Evolutionary conservation across 176 grass and related monocot genomes (phyloP).

Genomic region (Rhynchospora tenuis): DNA sequence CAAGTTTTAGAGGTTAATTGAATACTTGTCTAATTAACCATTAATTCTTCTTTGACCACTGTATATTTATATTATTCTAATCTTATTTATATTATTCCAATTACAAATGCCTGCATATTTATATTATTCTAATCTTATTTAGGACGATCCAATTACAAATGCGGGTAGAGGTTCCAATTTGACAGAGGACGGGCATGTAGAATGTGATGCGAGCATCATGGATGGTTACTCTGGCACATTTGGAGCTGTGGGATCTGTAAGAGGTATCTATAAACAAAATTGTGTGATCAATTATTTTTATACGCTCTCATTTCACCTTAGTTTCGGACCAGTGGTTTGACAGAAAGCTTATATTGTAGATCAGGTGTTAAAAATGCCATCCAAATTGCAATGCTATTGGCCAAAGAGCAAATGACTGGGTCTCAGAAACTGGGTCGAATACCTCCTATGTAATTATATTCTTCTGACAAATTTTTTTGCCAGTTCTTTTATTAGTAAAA

Average conservation of each 20-base stretch:
- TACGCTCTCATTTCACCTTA: not conserved
- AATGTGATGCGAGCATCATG: conserved; percentile 98
- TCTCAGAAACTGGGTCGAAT: conserved; percentile 79
- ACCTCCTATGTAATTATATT: conserved; percentile 83
- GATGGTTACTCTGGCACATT: conserved; percentile 72
- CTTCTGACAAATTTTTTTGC: not conserved
- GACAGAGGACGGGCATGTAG: conserved; percentile 73
- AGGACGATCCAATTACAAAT: conserved; percentile 92
- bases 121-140: not conserved
- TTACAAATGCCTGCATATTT: conserved; percentile 42
- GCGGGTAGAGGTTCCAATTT: conserved; percentile 88
- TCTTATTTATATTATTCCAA: conserved; percentile 60
- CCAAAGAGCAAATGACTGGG: conserved; percentile 69
- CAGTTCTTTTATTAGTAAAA: not conserved
- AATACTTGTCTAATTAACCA: not conserved
- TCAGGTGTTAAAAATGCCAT: conserved; percentile 91
- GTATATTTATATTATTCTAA: not conserved
- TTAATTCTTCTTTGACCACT: not conserved
- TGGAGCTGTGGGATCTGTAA: conserved; percentile 83
- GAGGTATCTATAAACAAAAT: conserved; percentile 45
- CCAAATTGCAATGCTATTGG: conserved; percentile 56
- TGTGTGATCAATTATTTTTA: not conserved
- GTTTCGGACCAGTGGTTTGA: not conserved
- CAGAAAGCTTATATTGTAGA: conserved; percentile 41
- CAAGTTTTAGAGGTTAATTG: conserved; percentile 63